Evolutionary conservation across 140 eudicot species (phyloP).

Genomic region (Oenanthe javanica): DNA sequence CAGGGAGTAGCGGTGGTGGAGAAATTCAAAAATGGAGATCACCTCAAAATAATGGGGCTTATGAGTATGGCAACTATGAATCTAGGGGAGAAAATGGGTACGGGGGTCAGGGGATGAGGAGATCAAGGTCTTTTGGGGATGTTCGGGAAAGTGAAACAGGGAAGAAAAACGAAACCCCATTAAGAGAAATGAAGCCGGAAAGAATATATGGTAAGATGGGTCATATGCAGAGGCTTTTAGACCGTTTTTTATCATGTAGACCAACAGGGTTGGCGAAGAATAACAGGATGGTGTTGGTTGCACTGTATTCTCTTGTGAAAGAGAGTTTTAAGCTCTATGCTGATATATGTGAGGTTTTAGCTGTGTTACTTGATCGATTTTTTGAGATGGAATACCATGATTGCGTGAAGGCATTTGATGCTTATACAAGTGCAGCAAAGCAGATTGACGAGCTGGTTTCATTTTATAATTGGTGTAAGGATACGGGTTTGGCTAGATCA

Average conservation of each 20-base stretch:
- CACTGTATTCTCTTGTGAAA: conserved; percentile 50
- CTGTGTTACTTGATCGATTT: conserved; percentile 51
- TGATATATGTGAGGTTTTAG: conserved; percentile 60
- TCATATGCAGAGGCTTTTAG: conserved; percentile 59
- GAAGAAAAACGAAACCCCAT: conserved; percentile 42
- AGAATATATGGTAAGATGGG: conserved; percentile 66
- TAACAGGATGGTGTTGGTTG: conserved; percentile 50
- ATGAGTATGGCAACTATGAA: conserved; percentile 35
- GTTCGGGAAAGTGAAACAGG: conserved; percentile 36
- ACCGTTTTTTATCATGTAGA: conserved; percentile 44
- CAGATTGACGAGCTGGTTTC: conserved; percentile 60
- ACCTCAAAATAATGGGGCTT: conserved; percentile 31
- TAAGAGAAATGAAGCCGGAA: conserved; percentile 64
- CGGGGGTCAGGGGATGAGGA: conserved; percentile 38
- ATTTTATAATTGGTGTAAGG: conserved; percentile 71
- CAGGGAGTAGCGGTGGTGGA: conserved; percentile 16
- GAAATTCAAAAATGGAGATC: conserved; percentile 40
- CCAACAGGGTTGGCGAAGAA: conserved; percentile 68
- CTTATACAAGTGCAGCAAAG: conserved; percentile 52
- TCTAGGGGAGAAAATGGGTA: conserved; percentile 38
- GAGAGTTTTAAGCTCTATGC: conserved; percentile 66
- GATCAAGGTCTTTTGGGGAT: conserved; percentile 49
- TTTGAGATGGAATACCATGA: conserved; percentile 66
- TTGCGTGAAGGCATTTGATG: conserved; percentile 64
- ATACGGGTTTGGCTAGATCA: conserved; percentile 67